These are phyloP conservation scores for Solanum commersonii DNA, from an alignment of 257 asterid species.

Conservation along the genomic window DNA sequence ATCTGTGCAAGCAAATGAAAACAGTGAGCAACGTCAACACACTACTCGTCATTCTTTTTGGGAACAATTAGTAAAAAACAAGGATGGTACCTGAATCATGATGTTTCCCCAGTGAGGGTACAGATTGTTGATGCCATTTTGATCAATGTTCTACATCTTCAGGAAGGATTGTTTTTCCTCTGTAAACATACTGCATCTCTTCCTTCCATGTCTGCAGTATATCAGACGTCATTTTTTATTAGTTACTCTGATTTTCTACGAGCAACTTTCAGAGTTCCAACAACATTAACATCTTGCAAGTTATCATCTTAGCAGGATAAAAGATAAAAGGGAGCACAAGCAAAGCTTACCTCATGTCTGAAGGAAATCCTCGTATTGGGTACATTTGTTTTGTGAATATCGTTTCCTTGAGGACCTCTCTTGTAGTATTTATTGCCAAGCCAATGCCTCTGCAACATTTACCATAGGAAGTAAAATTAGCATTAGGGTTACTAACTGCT, in stretches of 20 bases:
- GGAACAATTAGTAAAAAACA: not conserved
- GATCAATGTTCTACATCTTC: conserved; percentile 54
- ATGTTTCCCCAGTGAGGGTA: not conserved
- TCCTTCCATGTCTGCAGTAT: conserved; percentile 75
- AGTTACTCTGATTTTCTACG: not conserved
- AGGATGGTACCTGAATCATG: not conserved
- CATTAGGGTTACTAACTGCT: not conserved
- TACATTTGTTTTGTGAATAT: conserved; percentile 86
- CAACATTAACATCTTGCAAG: not conserved
- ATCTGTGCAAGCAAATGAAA: not conserved
- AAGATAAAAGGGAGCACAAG: not conserved
- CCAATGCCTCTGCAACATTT: conserved; percentile 60
- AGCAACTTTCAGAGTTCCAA: not conserved
- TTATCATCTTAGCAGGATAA: not conserved
- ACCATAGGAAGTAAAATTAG: not conserved
- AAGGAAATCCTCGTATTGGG: conserved; percentile 74
- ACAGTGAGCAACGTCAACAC: not conserved
- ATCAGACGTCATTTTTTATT: not conserved
- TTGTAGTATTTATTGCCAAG: conserved; percentile 61
- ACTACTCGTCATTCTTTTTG: no score
- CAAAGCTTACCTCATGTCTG: conserved; percentile 66
- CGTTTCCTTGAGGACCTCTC: conserved; percentile 71
- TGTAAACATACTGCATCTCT: conserved; percentile 75
- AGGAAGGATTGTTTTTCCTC: conserved; percentile 55
- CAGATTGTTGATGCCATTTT: not conserved